phyloP scores from a whole-genome alignment of 1,284 basidiomycete species.

The Pseudozyma thailandica region DNA sequence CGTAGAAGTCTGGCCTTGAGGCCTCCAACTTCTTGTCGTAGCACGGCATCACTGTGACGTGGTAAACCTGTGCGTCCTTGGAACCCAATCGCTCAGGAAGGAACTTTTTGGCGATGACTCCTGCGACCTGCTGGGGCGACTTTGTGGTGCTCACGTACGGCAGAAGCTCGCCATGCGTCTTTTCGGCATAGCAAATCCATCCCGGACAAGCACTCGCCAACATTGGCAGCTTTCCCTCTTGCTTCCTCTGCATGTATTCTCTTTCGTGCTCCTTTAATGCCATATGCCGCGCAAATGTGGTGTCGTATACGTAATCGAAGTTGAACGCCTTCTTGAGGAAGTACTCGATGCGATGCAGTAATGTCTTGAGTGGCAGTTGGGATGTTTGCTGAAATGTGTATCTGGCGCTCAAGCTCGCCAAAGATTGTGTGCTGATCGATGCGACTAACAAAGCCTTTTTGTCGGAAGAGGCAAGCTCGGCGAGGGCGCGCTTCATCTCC shows the following conservation, averaged over 20 bases:
- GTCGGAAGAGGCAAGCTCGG: constrained; percentile 18
- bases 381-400: constrained; percentile 46
- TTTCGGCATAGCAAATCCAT: constrained; percentile 99
- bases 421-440: constrained; percentile 80
- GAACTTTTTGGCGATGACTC: constrained; percentile 91
- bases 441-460: constrained; percentile 50
- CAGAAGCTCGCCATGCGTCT: constrained; percentile 89
- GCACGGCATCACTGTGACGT: constrained; percentile 98
- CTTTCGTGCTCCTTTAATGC: constrained; percentile 47
- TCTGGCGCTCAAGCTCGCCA: constrained; percentile 77
- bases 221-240: constrained; percentile 78
- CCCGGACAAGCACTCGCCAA: constrained; percentile 96
- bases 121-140: constrained; percentile 93
- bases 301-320: constrained; percentile 85
- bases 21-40: constrained; percentile 99
- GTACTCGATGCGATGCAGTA: constrained; percentile 72
- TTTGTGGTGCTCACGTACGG: constrained; percentile 88
- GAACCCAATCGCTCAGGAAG: constrained; percentile 67
- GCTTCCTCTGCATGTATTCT: background rate
- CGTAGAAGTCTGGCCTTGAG: constrained; percentile 72
- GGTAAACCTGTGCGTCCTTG: constrained; percentile 73
- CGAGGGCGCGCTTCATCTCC: constrained; percentile 77
- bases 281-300: constrained; percentile 90
- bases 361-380: constrained; percentile 67
- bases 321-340: constrained; percentile 70